These are phyloP conservation scores for Mucor indicus DNA, from an alignment of 371 early-diverging fungal species.

Conservation along the genomic window DNA sequence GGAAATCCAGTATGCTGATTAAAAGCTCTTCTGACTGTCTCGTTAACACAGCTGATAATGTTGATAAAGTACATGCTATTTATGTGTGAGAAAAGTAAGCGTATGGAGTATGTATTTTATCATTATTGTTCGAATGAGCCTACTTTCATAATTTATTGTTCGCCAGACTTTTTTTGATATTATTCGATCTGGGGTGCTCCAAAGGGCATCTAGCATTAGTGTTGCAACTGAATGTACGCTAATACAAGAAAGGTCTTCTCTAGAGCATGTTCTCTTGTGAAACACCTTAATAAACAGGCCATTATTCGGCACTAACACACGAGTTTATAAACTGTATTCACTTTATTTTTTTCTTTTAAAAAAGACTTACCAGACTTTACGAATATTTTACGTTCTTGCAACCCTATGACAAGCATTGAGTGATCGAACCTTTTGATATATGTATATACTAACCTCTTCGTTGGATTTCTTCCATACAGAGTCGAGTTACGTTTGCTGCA, in stretches of 20 bases:
- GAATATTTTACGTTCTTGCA: constrained; percentile 43
- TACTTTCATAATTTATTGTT: constrained; percentile 47
- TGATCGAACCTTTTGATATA: background rate
- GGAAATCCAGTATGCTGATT: constrained; percentile 40
- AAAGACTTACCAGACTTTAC: constrained; percentile 34
- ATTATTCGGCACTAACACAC: constrained; percentile 39
- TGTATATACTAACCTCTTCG: constrained; percentile 26
- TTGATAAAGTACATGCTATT: constrained; percentile 38
- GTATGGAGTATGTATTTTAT: background rate
- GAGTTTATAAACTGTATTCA: too few species aligned
- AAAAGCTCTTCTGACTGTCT: constrained; percentile 28
- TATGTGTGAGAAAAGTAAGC: background rate
- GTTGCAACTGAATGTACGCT: constrained; percentile 47
- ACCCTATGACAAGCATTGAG: constrained; percentile 19
- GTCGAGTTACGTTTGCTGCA: constrained; percentile 33
- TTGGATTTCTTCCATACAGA: constrained; percentile 45
- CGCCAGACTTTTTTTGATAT: constrained; percentile 44
- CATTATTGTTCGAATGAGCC: background rate
- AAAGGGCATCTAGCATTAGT: constrained; percentile 46
- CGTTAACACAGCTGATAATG: constrained; percentile 24
- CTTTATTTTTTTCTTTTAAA: too few species aligned
- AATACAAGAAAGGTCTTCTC: constrained; percentile 30
- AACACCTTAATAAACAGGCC: constrained; percentile 40
- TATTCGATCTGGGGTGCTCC: constrained; percentile 43
- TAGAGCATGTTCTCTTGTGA: constrained; percentile 28